A percentile compares a stretch with the other conserved stretches of the same genome.
Conservation (phyloP, 2,329 filamentous ascomycete species). For the Geosmithia flava region DNA sequence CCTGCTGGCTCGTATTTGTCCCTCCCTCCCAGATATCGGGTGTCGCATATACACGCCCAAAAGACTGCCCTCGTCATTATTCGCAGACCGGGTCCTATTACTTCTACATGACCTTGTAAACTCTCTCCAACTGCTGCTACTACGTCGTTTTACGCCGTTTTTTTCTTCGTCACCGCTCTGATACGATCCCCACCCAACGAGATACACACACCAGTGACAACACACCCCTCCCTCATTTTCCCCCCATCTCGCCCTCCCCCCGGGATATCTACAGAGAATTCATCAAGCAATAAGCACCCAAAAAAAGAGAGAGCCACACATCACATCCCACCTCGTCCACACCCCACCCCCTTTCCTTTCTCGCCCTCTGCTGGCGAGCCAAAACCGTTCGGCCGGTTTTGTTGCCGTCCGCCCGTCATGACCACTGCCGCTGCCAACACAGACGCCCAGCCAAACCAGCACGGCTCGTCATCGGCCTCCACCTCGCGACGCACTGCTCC, state of each 20-base stretch:
- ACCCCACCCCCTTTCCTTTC: too few species aligned
- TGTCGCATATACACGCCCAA: neutral
- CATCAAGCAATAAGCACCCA: too few species aligned
- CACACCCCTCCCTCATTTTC: neutral
- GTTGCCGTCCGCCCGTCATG: neutral
- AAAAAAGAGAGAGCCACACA: too few species aligned
- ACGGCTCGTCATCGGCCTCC: neutral
- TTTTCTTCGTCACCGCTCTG: neutral
- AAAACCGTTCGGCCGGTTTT: neutral
- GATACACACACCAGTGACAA: neutral
- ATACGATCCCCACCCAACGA: neutral
- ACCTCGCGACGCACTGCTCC: conserved; percentile 10
- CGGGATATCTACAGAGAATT: too few species aligned
- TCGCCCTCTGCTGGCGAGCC: too few species aligned
- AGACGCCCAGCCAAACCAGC: neutral
- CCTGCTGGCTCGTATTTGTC: too few species aligned
- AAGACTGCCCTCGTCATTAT: neutral
- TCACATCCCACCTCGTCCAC: too few species aligned
- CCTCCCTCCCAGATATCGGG: too few species aligned
- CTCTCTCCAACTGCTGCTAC: neutral
- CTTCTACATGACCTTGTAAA: too few species aligned
- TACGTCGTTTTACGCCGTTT: too few species aligned
- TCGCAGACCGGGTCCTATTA: neutral
- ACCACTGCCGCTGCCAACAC: neutral
- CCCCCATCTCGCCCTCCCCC: too few species aligned